Base-by-base conservation (phyloP, 1,284 basidiomycete genomes). In the Moesziomyces aphidis region DNA sequence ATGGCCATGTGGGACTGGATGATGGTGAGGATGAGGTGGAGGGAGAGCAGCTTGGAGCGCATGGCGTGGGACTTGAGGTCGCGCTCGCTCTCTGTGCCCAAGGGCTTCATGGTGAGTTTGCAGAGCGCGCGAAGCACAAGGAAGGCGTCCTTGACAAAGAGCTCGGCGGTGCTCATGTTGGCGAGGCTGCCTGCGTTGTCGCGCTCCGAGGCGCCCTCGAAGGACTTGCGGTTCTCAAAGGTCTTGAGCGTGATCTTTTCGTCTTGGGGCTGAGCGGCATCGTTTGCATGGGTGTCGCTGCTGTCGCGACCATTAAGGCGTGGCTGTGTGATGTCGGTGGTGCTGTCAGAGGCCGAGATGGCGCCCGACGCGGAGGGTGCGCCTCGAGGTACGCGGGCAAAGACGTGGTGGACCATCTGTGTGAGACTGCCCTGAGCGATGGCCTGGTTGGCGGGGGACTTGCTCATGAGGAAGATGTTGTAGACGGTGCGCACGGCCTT, bases 401-500 rank as follows among this genome's bases (percentile, higher is more conserved):
- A 84, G 58, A 83, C 82, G 51, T 80, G 71, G 36, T 81, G 73
- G 28, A 83, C 77, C 81, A 84, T 84, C 67, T 84, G 83, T 4
- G 79, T 77, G 9, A 84, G 61, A 31, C 67, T 73, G n/a, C 82
- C 83, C 55, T 83, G 82, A 26, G 83, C 81, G 39, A 84, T 81
- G 24, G 79, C 81, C 59, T 83, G 82, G 47, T 83, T 82, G 42
- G 77, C 76, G 3, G 81, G 63, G 49, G 66, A 76, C 59, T 81
- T 81, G 63, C 75, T 77, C 61, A 82, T 76, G 11, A 84, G 63
- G 59, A 82, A 84, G 64, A 84, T 76, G 61, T 84, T 83, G 76
- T 84, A 84, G 36, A 82, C 81, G 7, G 83, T 84, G n/a, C 82
- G 71, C 3, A 84, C 81, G 28, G 95, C 78, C 54, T 82, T 83